Conservation (phyloP, 176 grass and related monocot genomes). For the Oryza rufipogon region DNA sequence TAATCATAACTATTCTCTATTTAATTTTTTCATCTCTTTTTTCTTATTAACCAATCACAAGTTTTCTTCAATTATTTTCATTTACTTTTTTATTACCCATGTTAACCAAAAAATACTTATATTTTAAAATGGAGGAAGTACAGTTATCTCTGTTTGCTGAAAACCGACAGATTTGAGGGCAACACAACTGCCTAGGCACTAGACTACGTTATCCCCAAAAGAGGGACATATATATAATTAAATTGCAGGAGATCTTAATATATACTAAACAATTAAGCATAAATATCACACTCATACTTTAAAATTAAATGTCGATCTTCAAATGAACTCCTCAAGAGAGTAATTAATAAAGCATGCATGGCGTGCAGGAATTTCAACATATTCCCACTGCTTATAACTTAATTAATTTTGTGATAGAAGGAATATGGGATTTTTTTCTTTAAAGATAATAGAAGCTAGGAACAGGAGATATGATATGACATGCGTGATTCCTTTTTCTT, state of each 20-base stretch:
- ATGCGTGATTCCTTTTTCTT: background rate
- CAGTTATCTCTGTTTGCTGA: background rate
- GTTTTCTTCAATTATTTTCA: too few species aligned
- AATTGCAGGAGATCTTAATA: background rate
- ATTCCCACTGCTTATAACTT: background rate
- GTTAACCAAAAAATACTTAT: too few species aligned
- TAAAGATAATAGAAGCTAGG: too few species aligned
- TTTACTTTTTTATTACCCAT: too few species aligned
- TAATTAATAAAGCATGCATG: background rate
- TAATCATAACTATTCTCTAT: too few species aligned
- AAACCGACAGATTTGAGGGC: background rate
- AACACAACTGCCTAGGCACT: background rate
- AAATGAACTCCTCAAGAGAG: background rate
- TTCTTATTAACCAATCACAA: too few species aligned
- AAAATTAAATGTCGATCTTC: background rate
- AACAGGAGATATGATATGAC: background rate
- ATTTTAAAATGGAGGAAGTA: background rate
- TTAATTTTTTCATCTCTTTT: too few species aligned
- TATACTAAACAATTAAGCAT: background rate
- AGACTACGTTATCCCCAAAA: background rate
- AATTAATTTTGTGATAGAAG: too few species aligned
- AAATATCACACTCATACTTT: background rate
- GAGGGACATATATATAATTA: background rate
- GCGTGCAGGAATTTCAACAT: background rate
- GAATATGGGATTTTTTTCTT: too few species aligned